phyloP scores from a whole-genome alignment of 345 rosid genomes.

The Citrus sp. region DNA sequence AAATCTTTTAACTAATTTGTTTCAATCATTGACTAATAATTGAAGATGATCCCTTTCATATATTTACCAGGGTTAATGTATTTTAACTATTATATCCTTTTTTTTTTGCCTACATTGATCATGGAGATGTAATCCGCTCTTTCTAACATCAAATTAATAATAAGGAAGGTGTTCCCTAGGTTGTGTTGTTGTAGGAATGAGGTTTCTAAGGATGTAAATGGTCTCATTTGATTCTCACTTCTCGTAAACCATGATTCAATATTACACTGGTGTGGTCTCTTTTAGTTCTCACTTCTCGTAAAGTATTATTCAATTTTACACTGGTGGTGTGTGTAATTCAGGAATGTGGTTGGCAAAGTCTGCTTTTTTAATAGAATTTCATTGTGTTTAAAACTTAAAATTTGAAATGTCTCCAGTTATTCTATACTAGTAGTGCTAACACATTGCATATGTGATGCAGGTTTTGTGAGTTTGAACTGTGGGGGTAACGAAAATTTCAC shows the following conservation, averaged over 20 bases:
- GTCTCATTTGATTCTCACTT: not conserved
- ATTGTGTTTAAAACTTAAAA: not conserved
- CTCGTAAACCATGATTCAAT: not conserved
- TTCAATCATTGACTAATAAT: no score
- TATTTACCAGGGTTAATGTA: not conserved
- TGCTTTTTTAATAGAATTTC: not conserved
- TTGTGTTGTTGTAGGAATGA: not conserved
- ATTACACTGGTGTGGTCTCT: not conserved
- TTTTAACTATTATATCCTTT: not conserved
- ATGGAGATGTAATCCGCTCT: not conserved
- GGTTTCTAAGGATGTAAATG: not conserved
- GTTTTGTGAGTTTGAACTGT: constrained; percentile 93
- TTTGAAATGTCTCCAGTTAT: not conserved
- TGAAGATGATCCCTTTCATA: not conserved
- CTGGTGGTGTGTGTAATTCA: not conserved
- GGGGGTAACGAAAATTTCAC: constrained; percentile 71
- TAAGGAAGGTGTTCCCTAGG: not conserved
- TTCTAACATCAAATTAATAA: not conserved
- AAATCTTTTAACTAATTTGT: not conserved
- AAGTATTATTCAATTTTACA: not conserved
- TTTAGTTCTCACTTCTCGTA: not conserved
- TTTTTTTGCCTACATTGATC: not conserved
- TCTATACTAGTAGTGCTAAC: constrained; percentile 4
- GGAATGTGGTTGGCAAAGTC: not conserved
- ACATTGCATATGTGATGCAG: constrained; percentile 35